A percentile compares a stretch with the other conserved stretches of the same genome.
phyloP scores from a whole-genome alignment of 1,139 yeast species.

The Saccharomyces hybrid region DNA sequence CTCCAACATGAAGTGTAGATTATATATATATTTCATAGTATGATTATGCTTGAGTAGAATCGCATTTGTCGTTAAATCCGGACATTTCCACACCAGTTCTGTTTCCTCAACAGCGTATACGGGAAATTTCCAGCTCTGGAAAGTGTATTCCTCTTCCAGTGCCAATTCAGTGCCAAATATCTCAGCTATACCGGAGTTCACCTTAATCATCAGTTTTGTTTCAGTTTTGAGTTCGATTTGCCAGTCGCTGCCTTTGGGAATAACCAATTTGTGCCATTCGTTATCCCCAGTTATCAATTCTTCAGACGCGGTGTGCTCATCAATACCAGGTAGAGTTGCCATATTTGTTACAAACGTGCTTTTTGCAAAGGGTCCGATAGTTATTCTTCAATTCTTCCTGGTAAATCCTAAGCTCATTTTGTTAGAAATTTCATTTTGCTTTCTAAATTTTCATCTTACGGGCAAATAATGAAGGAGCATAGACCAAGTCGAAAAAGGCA shows the following conservation, averaged over 20 bases:
- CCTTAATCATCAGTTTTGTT: constrained; percentile 46
- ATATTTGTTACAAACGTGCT: neutral
- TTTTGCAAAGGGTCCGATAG: too few species aligned
- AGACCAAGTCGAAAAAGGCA: too few species aligned
- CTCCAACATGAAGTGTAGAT: constrained; percentile 72
- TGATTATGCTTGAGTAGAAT: constrained; percentile 16
- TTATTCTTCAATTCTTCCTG: too few species aligned
- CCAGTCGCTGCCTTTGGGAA: constrained; percentile 66
- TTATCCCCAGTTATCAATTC: constrained; percentile 13
- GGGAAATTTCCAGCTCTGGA: constrained; percentile 52
- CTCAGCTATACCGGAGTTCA: constrained; percentile 70
- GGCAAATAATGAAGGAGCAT: neutral
- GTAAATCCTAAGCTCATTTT: neutral
- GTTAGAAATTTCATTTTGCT: neutral
- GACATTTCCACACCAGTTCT: constrained; percentile 38
- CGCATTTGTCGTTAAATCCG: constrained; percentile 13
- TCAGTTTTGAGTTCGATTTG: constrained; percentile 66
- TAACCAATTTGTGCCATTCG: constrained; percentile 14
- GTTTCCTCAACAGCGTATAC: constrained; percentile 57
- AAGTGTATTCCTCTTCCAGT: constrained; percentile 51
- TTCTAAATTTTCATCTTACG: neutral
- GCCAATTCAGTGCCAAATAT: constrained; percentile 91
- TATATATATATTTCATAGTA: constrained; percentile 42
- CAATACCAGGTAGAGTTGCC: constrained; percentile 23
- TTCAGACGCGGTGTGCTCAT: constrained; percentile 7